Conservation (phyloP, 768 basidiomycete genomes). For the Sarcodon aspratus region DNA sequence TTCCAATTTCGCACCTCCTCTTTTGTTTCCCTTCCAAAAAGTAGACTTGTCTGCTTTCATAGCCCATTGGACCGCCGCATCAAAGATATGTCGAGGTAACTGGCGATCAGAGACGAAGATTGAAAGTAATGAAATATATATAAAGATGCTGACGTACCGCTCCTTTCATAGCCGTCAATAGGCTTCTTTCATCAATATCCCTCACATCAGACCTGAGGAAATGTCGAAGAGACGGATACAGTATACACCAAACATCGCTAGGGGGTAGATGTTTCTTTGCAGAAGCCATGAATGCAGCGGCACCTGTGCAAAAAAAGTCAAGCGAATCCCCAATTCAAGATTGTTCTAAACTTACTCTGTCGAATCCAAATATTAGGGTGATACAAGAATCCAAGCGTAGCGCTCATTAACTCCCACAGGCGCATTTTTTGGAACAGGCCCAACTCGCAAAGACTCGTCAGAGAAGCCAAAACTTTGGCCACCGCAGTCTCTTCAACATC, state of each 20-base stretch:
- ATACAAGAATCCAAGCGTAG: conserved; percentile 79
- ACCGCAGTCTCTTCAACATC: conserved; percentile 95
- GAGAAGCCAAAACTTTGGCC: conserved; percentile 75
- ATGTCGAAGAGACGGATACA: conserved; percentile 85
- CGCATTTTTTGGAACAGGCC: conserved; percentile 88
- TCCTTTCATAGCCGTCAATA: conserved; percentile 69
- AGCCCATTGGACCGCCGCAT: conserved; percentile 83
- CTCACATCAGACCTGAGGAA: conserved; percentile 77
- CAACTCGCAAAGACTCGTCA: conserved; percentile 84
- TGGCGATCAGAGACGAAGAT: conserved; percentile 10
- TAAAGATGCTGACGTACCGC: conserved; percentile 40
- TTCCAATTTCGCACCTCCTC: conserved; percentile 40
- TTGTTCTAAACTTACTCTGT: conserved; percentile 46
- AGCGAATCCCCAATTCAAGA: background rate
- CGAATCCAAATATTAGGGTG: conserved; percentile 96
- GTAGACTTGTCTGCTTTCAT: conserved; percentile 68
- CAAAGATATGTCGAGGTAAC: conserved; percentile 65
- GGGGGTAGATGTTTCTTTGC: conserved; percentile 71
- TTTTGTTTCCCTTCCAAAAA: conserved; percentile 58
- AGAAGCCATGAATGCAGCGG: conserved; percentile 80
- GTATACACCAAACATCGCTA: conserved; percentile 94
- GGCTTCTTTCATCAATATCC: conserved; percentile 56
- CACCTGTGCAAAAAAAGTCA: conserved; percentile 33
- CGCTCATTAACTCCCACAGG: conserved; percentile 95
- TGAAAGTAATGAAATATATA: background rate